Conservation (phyloP, 805 yeast species). For the Lachancea waltii region DNA sequence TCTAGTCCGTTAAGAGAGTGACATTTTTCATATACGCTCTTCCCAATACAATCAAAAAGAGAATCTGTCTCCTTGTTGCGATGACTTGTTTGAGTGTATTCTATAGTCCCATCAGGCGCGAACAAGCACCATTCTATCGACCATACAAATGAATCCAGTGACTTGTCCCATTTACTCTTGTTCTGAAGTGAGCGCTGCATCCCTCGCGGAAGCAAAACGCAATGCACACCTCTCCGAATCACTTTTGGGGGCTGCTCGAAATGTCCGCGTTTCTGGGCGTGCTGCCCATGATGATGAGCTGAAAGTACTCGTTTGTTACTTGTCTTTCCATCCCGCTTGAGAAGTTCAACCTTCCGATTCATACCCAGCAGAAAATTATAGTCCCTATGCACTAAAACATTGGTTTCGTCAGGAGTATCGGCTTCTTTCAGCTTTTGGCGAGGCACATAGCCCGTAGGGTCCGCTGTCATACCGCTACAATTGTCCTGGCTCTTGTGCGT, state of each 20-base stretch:
- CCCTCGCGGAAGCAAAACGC: slow-evolving; percentile 59
- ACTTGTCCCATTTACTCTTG: slow-evolving; percentile 64
- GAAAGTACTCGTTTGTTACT: slow-evolving; percentile 41
- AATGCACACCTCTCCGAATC: slow-evolving; percentile 58
- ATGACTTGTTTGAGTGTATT: slow-evolving; percentile 34
- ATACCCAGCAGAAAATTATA: slow-evolving; percentile 64
- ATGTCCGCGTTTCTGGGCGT: slow-evolving; percentile 10
- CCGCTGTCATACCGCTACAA: slow-evolving; percentile 59
- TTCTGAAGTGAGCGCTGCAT: slow-evolving; percentile 63
- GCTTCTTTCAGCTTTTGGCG: slow-evolving; percentile 38
- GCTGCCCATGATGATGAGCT: slow-evolving; percentile 14
- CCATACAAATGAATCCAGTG: slow-evolving; percentile 61
- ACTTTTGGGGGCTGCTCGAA: slow-evolving; percentile 21
- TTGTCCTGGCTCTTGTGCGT: slow-evolving; percentile 54
- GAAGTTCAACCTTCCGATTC: slow-evolving; percentile 54
- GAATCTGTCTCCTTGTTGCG: slow-evolving; percentile 32
- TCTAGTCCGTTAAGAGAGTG: slow-evolving; percentile 13
- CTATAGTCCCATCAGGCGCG: slow-evolving; percentile 15
- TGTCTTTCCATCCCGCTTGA: slow-evolving; percentile 44
- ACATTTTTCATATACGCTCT: slow-evolving; percentile 25
- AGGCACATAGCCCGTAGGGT: slow-evolving; percentile 52
- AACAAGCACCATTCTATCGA: slow-evolving; percentile 66
- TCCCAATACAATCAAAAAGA: slow-evolving; percentile 30
- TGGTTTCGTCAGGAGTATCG: slow-evolving; percentile 36
- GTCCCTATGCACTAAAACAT: slow-evolving; percentile 61